Evolutionary conservation across 495 filamentous ascomycete species (phyloP).

Genomic region (Penicillium roqueforti): DNA sequence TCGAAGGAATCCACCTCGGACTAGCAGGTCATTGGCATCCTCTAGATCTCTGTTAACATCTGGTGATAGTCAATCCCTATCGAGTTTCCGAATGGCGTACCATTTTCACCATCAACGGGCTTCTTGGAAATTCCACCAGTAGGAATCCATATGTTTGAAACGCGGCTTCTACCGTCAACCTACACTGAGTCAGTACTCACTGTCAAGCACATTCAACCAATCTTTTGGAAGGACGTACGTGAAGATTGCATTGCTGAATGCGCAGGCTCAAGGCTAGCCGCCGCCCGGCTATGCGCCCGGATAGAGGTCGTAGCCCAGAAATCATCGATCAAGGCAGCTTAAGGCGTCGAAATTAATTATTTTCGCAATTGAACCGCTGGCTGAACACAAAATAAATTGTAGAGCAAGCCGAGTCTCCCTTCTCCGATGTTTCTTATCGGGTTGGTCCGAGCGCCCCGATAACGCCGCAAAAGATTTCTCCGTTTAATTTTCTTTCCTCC

Average conservation of each 20-base stretch:
- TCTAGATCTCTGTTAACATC: conserved; percentile 29
- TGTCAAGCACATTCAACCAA: conserved; percentile 1
- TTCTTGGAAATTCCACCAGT: conserved; percentile 65
- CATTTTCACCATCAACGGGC: conserved; percentile 44
- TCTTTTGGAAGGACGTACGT: conserved; percentile 19
- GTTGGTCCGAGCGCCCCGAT: conserved; percentile 30
- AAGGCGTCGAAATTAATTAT: background rate
- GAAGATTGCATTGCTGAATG: conserved; percentile 22
- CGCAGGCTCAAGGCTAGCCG: conserved; percentile 10
- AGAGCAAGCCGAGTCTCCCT: conserved; percentile 16
- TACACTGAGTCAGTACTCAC: conserved; percentile 20
- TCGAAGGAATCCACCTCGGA: conserved; percentile 75
- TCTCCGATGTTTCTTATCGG: conserved; percentile 25
- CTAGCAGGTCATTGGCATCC: conserved; percentile 70
- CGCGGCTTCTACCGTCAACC: conserved; percentile 56
- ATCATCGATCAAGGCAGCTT: conserved; percentile 10
- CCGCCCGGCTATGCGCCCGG: conserved; percentile 10
- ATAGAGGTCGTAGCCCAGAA: conserved; percentile 2
- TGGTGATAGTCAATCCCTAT: background rate
- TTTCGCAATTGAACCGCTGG: background rate
- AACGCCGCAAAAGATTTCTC: conserved; percentile 36
- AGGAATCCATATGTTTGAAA: conserved; percentile 74
- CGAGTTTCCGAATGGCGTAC: conserved; percentile 11
- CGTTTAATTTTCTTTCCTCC: conserved; percentile 24
- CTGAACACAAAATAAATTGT: conserved; percentile 7